Percentiles rank a stretch among this genome's conserved stretches.
phyloP scores from a whole-genome alignment of 768 basidiomycete species.

The Collybia sordida region DNA sequence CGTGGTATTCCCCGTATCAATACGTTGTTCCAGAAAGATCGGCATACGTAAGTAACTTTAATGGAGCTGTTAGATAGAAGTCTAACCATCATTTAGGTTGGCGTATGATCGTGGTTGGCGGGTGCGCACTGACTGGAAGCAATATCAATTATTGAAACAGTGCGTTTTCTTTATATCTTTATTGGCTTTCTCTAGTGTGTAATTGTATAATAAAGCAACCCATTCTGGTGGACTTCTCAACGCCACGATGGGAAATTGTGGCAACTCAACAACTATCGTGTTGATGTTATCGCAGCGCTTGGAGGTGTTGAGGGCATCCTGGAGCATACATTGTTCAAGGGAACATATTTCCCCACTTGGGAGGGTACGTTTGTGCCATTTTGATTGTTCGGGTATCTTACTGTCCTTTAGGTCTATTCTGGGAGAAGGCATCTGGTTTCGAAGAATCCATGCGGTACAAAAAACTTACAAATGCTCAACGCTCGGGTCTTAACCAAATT shows the following conservation, averaged over 20 bases:
- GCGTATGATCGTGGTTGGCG: slow-evolving; percentile 99
- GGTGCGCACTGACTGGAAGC: slow-evolving; percentile 97
- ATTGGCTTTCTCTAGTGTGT: background rate
- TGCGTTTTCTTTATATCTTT: slow-evolving; percentile 32
- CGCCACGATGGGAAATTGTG: slow-evolving; percentile 95
- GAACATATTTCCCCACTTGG: slow-evolving; percentile 97
- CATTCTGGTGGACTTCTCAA: slow-evolving; percentile 99
- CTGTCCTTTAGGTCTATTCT: slow-evolving; percentile 69
- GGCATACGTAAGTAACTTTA: slow-evolving; percentile 67
- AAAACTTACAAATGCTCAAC: slow-evolving; percentile 97
- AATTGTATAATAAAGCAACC: slow-evolving; percentile 57
- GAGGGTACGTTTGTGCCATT: slow-evolving; percentile 53
- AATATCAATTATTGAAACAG: slow-evolving; percentile 93
- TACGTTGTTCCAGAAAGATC: slow-evolving; percentile 98
- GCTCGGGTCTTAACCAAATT: slow-evolving; percentile 96
- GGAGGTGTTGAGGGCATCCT: slow-evolving; percentile 96
- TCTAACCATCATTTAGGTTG: slow-evolving; percentile 43
- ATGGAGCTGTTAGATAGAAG: background rate
- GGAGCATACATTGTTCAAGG: slow-evolving; percentile 97
- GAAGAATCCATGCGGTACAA: slow-evolving; percentile 96
- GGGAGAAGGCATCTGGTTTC: slow-evolving; percentile 98
- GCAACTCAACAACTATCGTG: slow-evolving; percentile 98
- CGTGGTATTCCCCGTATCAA: slow-evolving; percentile 98
- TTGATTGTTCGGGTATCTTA: slow-evolving; percentile 2
- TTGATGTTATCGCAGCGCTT: slow-evolving; percentile 97